Conservation (phyloP, 2,329 filamentous ascomycete species). For the Corynespora cassiicola region DNA sequence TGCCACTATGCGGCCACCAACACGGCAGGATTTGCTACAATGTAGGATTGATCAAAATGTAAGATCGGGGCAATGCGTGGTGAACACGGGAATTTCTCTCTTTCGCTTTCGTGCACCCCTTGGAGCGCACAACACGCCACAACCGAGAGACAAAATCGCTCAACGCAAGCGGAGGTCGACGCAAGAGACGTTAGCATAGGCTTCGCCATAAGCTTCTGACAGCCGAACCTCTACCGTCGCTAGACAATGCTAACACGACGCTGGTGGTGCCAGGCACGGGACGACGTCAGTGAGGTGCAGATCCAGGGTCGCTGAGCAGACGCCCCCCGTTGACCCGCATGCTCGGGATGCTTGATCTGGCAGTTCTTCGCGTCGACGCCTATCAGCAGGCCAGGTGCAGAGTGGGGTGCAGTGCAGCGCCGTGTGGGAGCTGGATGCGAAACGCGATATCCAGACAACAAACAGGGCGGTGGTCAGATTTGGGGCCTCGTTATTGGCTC, state of each 20-base stretch:
- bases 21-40: too few relatives aligned
- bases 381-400: slow-evolving; percentile 4
- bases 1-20: too few relatives aligned
- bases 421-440: slow-evolving; percentile 5
- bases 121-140: too few relatives aligned
- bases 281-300: neutral
- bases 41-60: too few relatives aligned
- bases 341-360: slow-evolving; percentile 10
- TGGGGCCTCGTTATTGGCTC: slow-evolving; percentile 8
- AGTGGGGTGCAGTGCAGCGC: neutral
- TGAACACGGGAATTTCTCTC: too few relatives aligned
- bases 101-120: too few relatives aligned
- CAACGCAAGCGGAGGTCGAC: too few relatives aligned
- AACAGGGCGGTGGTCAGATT: slow-evolving; percentile 10
- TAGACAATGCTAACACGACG: slow-evolving; percentile 6
- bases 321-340: neutral
- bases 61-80: too few relatives aligned
- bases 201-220: slow-evolving; percentile 10
- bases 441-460: slow-evolving; percentile 6
- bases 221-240: neutral
- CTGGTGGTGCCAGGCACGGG: neutral
- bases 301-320: neutral
- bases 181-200: slow-evolving; percentile 4
- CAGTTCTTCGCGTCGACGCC: slow-evolving; percentile 1
- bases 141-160: too few relatives aligned